A percentile compares a stretch with the other conserved stretches of the same genome.
Evolutionary conservation across 306 rosid genomes (phyloP).

Genomic region (Acacia crassicarpa): DNA sequence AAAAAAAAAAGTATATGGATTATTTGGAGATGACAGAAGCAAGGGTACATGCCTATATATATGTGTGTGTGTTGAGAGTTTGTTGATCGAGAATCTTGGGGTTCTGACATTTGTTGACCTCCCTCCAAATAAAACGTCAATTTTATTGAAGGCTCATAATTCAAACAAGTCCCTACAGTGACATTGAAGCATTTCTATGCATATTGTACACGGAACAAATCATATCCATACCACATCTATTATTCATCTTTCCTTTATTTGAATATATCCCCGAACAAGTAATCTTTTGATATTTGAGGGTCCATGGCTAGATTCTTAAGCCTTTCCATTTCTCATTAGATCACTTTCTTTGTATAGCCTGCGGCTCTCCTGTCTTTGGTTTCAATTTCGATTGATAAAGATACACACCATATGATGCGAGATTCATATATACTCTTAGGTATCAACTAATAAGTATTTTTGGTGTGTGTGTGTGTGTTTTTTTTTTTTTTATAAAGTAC

Average conservation of each 20-base stretch:
- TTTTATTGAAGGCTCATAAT: slow-evolving; percentile 6
- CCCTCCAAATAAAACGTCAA: slow-evolving; percentile 8
- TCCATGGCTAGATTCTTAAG: neutral
- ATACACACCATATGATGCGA: neutral
- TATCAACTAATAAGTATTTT: too few relatives aligned
- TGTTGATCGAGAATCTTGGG: slow-evolving; percentile 30
- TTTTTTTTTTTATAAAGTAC: too few relatives aligned
- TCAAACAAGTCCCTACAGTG: neutral
- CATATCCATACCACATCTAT: neutral
- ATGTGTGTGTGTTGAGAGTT: neutral
- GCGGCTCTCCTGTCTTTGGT: neutral
- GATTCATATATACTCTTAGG: neutral
- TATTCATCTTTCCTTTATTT: neutral
- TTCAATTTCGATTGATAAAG: neutral
- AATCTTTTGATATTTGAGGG: neutral
- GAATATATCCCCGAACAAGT: neutral
- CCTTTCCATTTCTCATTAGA: neutral
- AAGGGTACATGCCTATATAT: neutral
- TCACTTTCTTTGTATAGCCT: neutral
- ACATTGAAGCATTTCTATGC: neutral
- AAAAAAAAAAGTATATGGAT: neutral
- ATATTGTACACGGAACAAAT: slow-evolving; percentile 1
- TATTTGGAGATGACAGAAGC: neutral
- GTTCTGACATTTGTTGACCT: slow-evolving; percentile 21
- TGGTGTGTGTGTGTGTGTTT: too few relatives aligned